These are phyloP conservation scores for Talaromyces sp. DNA, from an alignment of 2,329 filamentous ascomycete genomes.

Conservation along the genomic window DNA sequence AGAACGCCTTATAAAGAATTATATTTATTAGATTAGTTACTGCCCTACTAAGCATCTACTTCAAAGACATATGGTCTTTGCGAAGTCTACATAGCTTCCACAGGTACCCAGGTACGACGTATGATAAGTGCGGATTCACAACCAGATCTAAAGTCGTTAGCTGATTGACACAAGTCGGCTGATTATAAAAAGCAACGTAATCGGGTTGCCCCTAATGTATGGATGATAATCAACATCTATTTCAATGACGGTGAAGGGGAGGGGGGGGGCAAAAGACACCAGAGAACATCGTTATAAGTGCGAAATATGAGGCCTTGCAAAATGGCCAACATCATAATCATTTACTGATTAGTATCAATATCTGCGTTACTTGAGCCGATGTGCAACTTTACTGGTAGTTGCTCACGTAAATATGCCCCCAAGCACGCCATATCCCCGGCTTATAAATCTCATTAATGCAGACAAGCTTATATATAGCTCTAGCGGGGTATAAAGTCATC, in stretches of 20 bases:
- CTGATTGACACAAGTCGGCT: no score
- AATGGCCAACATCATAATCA: no score
- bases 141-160: no score
- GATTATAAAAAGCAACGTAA: no score
- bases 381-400: not conserved
- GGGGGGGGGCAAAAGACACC: not conserved
- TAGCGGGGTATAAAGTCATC: slow-evolving; percentile 1
- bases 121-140: not conserved
- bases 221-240: no score
- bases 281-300: not conserved
- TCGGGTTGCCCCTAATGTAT: no score
- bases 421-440: slow-evolving; percentile 5
- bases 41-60: no score
- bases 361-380: not conserved
- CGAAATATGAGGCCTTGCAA: not conserved
- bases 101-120: not conserved
- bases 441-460: not conserved
- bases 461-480: slow-evolving; percentile 6
- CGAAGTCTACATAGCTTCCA: not conserved
- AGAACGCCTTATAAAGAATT: no score
- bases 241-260: no score
- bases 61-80: not conserved
- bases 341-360: not conserved
- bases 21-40: no score
- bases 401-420: not conserved